Base-by-base conservation (phyloP, 2,329 filamentous ascomycete genomes). In the Colletotrichum sp. region DNA sequence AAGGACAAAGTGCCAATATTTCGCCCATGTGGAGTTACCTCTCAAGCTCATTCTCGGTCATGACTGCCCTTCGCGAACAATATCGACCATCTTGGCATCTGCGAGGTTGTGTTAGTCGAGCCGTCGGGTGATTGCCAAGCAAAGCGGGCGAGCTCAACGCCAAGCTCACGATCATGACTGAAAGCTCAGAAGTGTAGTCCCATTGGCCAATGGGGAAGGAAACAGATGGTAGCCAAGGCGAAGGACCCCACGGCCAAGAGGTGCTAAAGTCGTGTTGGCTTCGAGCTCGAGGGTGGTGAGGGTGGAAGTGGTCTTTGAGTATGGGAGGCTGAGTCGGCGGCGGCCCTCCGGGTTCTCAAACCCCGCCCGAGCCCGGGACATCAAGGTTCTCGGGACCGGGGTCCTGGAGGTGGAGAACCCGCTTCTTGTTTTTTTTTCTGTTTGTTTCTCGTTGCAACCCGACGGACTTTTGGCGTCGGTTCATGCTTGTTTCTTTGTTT, bases 301-400 rank as follows among this genome's bases (percentile, higher is more conserved):
- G 74, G 18, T 34, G 64, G 28, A n/a, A n/a, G 44, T 30, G 26
- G 24, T 59, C 30, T 63, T 76, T 65, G 44, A 49, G 36, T 24
- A 52, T 65, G 59, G 44, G 44, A 62, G 44, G 59, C 64, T 65
- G 64, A 69, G 70, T 68, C 74, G 64, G 32, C 55, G 21, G 18
- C 36, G 71, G 65, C 74, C 74, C 60, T 76, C 74, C 74, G 59
- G 74, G 74, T 76, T 30, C 74, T 76, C 74, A 52, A 44, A 26
- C 71, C 70, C 74, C 73, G 57, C 73, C 57, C 65, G 49, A 21
- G 24, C 26, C 64, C 69, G 74, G 67, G 57, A 28, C 65, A 76
- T 68, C 74, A 63, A 55, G 74, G 66, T 76, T 36, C 55, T 55
- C 64, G 34, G 59, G 49, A 74, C 74, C 74, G 74, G 74, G 74